Percentiles rank a stretch among this genome's conserved stretches.
Evolutionary conservation across 805 yeast species (phyloP).

Genomic region (Candida broadrunensis): DNA sequence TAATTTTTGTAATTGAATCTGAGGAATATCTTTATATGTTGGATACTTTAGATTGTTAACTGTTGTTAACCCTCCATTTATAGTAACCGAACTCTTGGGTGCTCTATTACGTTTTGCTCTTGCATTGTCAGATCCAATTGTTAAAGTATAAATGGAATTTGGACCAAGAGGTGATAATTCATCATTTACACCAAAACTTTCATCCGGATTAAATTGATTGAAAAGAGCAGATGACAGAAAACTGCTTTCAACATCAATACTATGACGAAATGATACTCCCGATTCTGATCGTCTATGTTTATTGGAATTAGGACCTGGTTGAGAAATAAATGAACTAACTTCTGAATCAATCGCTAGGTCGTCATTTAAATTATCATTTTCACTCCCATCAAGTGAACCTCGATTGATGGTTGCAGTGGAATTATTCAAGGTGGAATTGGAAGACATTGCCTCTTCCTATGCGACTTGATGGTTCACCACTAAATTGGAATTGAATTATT

Average conservation of each 20-base stretch:
- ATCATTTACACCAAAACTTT: constrained; percentile 10
- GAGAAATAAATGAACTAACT: constrained; percentile 13
- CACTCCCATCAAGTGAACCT: constrained; percentile 20
- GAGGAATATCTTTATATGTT: constrained; percentile 80
- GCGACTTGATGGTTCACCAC: too few relatives aligned
- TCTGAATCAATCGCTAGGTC: constrained; percentile 29
- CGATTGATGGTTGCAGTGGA: constrained; percentile 5
- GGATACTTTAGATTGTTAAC: constrained; percentile 57
- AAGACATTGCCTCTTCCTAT: background rate
- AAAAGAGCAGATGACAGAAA: constrained; percentile 26
- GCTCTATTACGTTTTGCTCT: constrained; percentile 31
- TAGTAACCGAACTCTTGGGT: constrained; percentile 29
- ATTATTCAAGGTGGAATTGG: constrained; percentile 4
- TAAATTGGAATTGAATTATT: too few relatives aligned
- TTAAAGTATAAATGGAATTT: constrained; percentile 74
- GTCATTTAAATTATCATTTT: constrained; percentile 28
- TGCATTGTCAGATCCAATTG: constrained; percentile 57
- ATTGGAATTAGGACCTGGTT: constrained; percentile 4
- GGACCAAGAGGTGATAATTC: constrained; percentile 59
- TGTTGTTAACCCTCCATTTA: constrained; percentile 44
- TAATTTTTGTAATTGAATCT: constrained; percentile 51
- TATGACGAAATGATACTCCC: constrained; percentile 18
- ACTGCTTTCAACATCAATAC: constrained; percentile 30
- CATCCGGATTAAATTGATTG: constrained; percentile 14
- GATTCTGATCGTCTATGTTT: constrained; percentile 11